Base-by-base conservation (phyloP, 2,329 filamentous ascomycete species). In the Trichoderma pleuroti region DNA sequence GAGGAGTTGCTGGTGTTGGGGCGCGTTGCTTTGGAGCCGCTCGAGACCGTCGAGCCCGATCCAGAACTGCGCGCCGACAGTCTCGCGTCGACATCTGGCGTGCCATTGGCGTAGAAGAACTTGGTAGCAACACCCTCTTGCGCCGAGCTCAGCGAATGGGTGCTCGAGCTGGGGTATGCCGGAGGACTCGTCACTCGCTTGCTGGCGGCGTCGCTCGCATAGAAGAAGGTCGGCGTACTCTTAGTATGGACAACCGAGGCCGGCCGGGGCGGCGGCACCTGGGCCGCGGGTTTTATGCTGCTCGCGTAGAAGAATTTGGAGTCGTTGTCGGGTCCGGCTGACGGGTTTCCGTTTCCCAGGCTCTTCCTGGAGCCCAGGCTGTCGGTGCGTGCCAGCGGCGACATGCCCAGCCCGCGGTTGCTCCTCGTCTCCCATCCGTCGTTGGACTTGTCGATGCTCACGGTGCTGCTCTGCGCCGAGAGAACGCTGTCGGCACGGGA, bases 221-320 rank as follows among this genome's bases (percentile, higher is more conserved):
- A 87, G 76, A 88, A 85, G 74, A 89, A 88, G n/a, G 83, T 84
- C 24, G 12, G 85, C 75, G 52, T 64, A 34, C 80, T 78, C 74
- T 86, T 87, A 49, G 84, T 82, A 24, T 83, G 80, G 5, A 82
- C 78, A 4, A 82, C 78, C n/a, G 79, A 76, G 26, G 77, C 79
- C 71, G 79, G 78, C 52, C 81, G 76, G 21, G 81, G 82, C 36
- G 81, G 82, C 32, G 82, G 76, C 64, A 77, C 76, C 65, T 76
- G 79, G 74, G 79, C 77, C 65, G 76, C 74, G 26, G 84, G 81
- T 75, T 87, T 90, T 49, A 87, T 92, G 75, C 97, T 93, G 78
- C 90, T 93, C 32, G 94, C 96, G 79, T 97, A 94, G 80, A 99
- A 98, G 86, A 98, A 98, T 82, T 93, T 95, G 75, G 76, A 79